Base-by-base conservation (phyloP, 2,329 filamentous ascomycete genomes). In the Trichoderma lentiforme region DNA sequence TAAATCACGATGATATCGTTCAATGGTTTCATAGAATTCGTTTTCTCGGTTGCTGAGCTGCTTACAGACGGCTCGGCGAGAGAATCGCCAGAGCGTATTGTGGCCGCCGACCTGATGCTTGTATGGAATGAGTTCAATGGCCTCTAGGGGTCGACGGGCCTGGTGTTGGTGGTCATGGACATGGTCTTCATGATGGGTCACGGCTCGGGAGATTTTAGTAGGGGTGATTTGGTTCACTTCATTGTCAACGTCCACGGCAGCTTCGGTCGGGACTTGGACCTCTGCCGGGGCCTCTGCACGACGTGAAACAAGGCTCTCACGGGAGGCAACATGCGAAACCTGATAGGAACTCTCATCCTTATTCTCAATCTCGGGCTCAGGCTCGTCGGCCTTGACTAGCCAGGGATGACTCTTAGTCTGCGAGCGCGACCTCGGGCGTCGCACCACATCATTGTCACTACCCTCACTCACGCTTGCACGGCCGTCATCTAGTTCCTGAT, bases 41-140 rank as follows among this genome's bases (percentile, higher is more conserved):
- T 99, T 99, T 80, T 99, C 96, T 78, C 95, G 89, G 80, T 97
- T 99, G 81, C 97, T 99, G 78, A 99, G 88, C 83, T 98, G 94
- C 83, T 99, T 99, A 86, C 96, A 99, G 12, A 99, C 95, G 71
- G 96, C 96, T 77, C 95, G 90, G 75, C 94, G 91, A 21, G 96
- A 98, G 80, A 99, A 98, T 56, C 95, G 92, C 88, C 97, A 99
- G 43, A 99, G 88, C 0, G 95, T 98, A 7, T 94, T 98, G 81
- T 99, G 96, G 0, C 96, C 96, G 72, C 96, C 96, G 70, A 99
- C 96, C 82, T 99, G 96, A 82, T 99, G 96, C 75, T 94, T 93
- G 82, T 98, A 99, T 2, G 96, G 96, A 78, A 98, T 97, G 73
- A 99, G 86, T 81, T 98, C 95, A 76, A 99, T 97, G 34, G 95